Conservation (phyloP, 208 protist species). For the Trypanosoma conorhini region DNA sequence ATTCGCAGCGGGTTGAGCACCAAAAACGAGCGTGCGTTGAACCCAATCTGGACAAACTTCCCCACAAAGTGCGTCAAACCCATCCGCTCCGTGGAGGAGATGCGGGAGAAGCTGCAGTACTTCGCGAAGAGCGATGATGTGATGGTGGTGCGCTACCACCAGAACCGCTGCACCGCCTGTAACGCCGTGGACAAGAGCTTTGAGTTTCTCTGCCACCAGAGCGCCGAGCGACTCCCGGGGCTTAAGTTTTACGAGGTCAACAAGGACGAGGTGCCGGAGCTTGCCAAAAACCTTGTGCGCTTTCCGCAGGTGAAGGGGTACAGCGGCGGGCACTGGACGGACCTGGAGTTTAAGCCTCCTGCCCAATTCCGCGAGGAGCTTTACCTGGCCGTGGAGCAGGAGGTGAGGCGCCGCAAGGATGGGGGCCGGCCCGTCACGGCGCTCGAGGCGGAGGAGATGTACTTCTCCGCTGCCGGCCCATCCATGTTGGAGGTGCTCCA, state of each 20-base stretch:
- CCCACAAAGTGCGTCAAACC: constrained; percentile 64
- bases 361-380: constrained; percentile 68
- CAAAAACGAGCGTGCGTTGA: constrained; percentile 48
- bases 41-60: constrained; percentile 77
- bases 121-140: constrained; percentile 74
- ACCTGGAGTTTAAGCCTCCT: constrained; percentile 86
- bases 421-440: constrained; percentile 65
- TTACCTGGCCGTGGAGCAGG: constrained; percentile 59
- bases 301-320: constrained; percentile 87
- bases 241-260: constrained; percentile 83
- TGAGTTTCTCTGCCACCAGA: constrained; percentile 79
- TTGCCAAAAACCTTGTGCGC: constrained; percentile 70
- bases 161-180: constrained; percentile 82
- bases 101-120: constrained; percentile 77
- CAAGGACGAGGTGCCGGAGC: constrained; percentile 58
- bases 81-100: constrained; percentile 64
- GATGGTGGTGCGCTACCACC: constrained; percentile 84
- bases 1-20: constrained; percentile 54
- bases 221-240: constrained; percentile 40
- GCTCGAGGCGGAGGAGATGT: constrained; percentile 89
- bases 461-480: constrained; percentile 72
- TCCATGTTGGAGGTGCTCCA: constrained; percentile 78
- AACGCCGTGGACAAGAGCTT: constrained; percentile 83
- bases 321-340: constrained; percentile 78
- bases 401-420: constrained; percentile 55